Evolutionary conservation across 2,329 filamentous ascomycete genomes (phyloP).

Genomic region (Cryphonectria nitschkei): DNA sequence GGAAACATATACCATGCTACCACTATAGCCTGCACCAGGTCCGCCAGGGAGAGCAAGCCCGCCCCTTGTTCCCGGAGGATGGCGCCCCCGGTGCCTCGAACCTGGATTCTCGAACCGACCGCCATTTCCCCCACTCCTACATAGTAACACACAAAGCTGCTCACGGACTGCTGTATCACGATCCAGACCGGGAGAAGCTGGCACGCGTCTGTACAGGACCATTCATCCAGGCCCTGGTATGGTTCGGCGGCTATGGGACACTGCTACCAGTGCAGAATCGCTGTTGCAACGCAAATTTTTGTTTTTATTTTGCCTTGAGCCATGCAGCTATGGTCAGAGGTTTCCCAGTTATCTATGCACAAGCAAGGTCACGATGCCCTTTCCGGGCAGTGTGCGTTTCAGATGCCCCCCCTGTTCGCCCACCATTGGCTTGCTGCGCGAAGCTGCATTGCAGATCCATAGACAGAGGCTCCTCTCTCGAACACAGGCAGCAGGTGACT

Average conservation of each 20-base stretch:
- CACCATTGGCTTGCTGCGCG: constrained; percentile 10
- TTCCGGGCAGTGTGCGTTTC: constrained; percentile 18
- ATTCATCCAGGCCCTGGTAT: not conserved
- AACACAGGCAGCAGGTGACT: constrained; percentile 4
- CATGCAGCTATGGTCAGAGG: not conserved
- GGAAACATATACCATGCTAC: not conserved
- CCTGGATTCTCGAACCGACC: constrained; percentile 1
- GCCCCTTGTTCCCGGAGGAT: constrained; percentile 3
- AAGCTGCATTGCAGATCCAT: constrained; percentile 20
- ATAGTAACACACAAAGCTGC: not conserved
- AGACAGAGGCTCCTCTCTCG: constrained; percentile 2
- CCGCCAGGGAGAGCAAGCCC: not conserved
- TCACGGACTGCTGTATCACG: not conserved
- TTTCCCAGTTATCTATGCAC: constrained; percentile 1
- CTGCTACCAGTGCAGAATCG: not conserved
- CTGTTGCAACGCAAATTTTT: not conserved
- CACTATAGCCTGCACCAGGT: not conserved
- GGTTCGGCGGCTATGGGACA: not conserved
- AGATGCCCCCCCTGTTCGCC: constrained; percentile 11
- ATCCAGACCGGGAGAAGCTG: not conserved
- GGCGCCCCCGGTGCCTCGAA: not conserved
- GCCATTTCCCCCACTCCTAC: not conserved
- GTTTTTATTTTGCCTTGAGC: not conserved
- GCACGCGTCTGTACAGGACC: not conserved
- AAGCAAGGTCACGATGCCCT: constrained; percentile 1